These are phyloP conservation scores for Tieghemostelium lacteum DNA, from an alignment of 78 protist species.

Conservation along the genomic window DNA sequence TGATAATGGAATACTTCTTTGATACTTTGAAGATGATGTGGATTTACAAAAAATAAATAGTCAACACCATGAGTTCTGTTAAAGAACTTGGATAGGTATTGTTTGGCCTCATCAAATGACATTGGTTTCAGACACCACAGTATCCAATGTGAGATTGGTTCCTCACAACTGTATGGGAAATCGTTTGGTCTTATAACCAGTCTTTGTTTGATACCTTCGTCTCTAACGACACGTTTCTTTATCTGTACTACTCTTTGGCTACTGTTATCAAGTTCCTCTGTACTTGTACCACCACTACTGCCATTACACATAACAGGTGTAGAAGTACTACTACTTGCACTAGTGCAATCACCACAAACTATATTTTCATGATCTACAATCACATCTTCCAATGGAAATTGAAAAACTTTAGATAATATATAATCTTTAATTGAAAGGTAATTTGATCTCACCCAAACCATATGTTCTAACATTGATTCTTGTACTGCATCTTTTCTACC, in stretches of 20 bases:
- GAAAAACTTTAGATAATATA: constrained; percentile 21
- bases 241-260: not conserved
- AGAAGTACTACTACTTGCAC: not conserved
- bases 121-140: constrained; percentile 68
- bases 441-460: not conserved
- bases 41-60: constrained; percentile 41
- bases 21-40: constrained; percentile 40
- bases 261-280: not conserved
- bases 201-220: constrained; percentile 12
- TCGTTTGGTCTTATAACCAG: constrained; percentile 47
- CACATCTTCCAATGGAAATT: constrained; percentile 10
- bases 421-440: constrained; percentile 24
- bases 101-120: constrained; percentile 35
- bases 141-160: constrained; percentile 22
- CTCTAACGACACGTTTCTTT: not conserved
- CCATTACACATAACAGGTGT: not conserved
- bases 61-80: constrained; percentile 4
- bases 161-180: constrained; percentile 54
- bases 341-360: not conserved
- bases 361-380: not conserved
- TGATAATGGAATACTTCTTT: constrained; percentile 60
- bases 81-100: not conserved
- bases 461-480: constrained; percentile 12
- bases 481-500: constrained; percentile 34
- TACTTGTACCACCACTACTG: not conserved